Conservation (phyloP, 768 basidiomycete genomes). For the Asterophora parasitica region DNA sequence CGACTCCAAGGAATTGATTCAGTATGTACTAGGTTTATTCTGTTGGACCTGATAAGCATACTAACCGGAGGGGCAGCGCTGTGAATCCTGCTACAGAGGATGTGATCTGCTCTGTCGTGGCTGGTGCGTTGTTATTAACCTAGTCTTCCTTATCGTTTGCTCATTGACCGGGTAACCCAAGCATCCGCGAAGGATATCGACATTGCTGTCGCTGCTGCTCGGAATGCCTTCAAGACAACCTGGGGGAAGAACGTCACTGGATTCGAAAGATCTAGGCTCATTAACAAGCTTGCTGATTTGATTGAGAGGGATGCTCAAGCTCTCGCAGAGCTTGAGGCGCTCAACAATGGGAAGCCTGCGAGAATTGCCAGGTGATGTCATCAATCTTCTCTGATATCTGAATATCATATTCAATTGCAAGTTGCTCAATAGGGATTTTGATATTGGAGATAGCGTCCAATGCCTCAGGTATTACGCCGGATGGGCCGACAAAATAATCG, state of each 20-base stretch:
- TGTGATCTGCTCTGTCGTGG: slow-evolving; percentile 60
- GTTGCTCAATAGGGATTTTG: slow-evolving; percentile 54
- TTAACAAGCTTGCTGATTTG: slow-evolving; percentile 85
- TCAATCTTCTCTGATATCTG: neutral
- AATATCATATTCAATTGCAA: slow-evolving; percentile 1
- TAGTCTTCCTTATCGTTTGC: neutral
- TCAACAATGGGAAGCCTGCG: slow-evolving; percentile 93
- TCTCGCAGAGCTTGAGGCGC: slow-evolving; percentile 77
- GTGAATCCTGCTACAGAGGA: slow-evolving; percentile 83
- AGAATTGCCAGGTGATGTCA: slow-evolving; percentile 35
- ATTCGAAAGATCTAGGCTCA: slow-evolving; percentile 70
- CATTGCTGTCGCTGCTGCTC: slow-evolving; percentile 76
- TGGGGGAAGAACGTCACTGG: slow-evolving; percentile 92
- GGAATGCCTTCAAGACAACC: slow-evolving; percentile 74
- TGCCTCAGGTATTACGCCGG: slow-evolving; percentile 92
- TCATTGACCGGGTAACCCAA: slow-evolving; percentile 22
- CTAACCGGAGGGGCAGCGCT: slow-evolving; percentile 38
- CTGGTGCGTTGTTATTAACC: slow-evolving; percentile 35
- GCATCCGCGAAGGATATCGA: slow-evolving; percentile 77
- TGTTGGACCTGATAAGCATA: slow-evolving; percentile 16
- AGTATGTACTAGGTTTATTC: slow-evolving; percentile 36
- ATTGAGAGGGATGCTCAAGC: slow-evolving; percentile 81
- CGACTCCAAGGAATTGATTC: slow-evolving; percentile 59
- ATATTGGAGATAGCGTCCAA: slow-evolving; percentile 73
- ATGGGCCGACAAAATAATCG: slow-evolving; percentile 91